phyloP scores from a whole-genome alignment of 2,329 filamentous ascomycete genomes.

The Thielaviopsis cerberus region DNA sequence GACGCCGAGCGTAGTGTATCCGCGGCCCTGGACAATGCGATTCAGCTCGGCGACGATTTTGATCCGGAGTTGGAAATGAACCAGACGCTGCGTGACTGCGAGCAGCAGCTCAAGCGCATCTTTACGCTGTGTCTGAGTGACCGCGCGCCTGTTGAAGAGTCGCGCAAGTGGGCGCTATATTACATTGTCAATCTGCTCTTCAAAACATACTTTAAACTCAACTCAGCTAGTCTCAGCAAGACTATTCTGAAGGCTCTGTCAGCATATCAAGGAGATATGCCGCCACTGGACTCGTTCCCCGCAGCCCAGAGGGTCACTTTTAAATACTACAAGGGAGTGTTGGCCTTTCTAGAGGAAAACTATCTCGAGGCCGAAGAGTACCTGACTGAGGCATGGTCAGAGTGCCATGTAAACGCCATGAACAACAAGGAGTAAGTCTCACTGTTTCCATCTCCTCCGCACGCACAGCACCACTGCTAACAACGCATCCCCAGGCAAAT shows the following conservation, averaged over 20 bases:
- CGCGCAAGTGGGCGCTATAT: conserved; percentile 95
- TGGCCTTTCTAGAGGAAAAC: conserved; percentile 88
- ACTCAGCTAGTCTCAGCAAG: conserved; percentile 72
- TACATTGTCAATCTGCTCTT: conserved; percentile 87
- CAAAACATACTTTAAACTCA: conserved; percentile 96
- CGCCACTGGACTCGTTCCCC: conserved; percentile 59
- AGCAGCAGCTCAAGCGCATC: conserved; percentile 75
- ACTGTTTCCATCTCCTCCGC: neutral
- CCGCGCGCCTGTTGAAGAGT: conserved; percentile 66
- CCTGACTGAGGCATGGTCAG: conserved; percentile 61
- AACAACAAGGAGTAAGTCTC: conserved; percentile 62
- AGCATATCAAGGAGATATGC: conserved; percentile 64
- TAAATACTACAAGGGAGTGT: conserved; percentile 85
- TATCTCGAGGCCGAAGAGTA: conserved; percentile 69
- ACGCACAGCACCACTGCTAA: no score
- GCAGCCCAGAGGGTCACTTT: conserved; percentile 86
- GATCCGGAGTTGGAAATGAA: conserved; percentile 59
- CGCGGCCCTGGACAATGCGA: conserved; percentile 34
- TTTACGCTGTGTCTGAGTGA: conserved; percentile 83
- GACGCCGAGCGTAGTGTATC: conserved; percentile 45
- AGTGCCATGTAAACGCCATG: conserved; percentile 54
- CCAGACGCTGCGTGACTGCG: conserved; percentile 76
- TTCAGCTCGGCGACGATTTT: conserved; percentile 45
- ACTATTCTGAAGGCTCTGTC: conserved; percentile 73
- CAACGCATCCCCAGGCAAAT: conserved; percentile 33